Base-by-base conservation (phyloP, 2,329 filamentous ascomycete species). In the Tolypocladium ophioglossoides region DNA sequence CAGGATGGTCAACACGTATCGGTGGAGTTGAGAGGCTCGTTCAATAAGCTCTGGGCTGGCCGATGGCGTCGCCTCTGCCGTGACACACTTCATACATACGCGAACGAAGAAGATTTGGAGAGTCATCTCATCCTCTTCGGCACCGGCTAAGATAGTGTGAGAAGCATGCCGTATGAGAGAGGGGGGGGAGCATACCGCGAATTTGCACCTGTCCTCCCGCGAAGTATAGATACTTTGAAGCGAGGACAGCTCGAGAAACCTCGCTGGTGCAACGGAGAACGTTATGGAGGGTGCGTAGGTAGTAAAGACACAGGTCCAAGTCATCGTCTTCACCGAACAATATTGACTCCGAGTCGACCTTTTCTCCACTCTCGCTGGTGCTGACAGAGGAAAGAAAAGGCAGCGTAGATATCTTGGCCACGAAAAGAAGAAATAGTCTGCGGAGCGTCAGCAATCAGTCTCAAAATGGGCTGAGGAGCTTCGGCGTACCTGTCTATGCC, bases 291-390 rank as follows among this genome's bases (percentile, higher is more conserved):
- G 87, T 86, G 52, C 82, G 82, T 22, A 96, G 71, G 62, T 92
- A 86, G 67, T 96, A 95, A 3, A 89, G 72, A 57, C 85, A 89
- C 54, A 91, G 78, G 57, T 87, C 86, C 9, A 91, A 76, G 59
- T 95, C 87, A 58, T 90, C 83, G 8, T 83, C 77, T 47, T 76
- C 73, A 3, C 70, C 72, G 55, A 81, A 68, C 0, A 55, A 47
- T 4, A 57, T 40, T 2, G 57, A 51, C 2, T 62, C 56, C 35
- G 49, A 55, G 37, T 62, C 56, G 22, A 54, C 35, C n/a, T 53
- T 58, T 20, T 62, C 54, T 20, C 52, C 51, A 37, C 62, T 39
- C 30, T 51, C 55, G 30, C 57, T 35, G 18, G n/a, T 40, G 34
- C 44, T 34, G 11, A 57, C 16, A 10, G 53, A 44, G 20, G 52